Conservation (phyloP, 176 grass and related monocot genomes). For the Tillandsia leiboldiana region DNA sequence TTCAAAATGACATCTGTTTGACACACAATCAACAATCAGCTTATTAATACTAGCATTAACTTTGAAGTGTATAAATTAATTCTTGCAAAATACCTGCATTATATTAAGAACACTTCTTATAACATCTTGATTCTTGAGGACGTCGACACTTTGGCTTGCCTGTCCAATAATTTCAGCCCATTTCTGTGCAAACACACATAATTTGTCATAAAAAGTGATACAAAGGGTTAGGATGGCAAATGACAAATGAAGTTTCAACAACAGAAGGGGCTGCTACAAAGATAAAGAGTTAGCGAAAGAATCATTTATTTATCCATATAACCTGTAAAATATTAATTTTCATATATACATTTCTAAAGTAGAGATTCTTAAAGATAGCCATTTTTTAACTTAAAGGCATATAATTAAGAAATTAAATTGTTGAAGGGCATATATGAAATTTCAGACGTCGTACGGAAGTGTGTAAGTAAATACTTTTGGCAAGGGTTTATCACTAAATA, state of each 20-base stretch:
- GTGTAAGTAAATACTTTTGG: too few relatives aligned
- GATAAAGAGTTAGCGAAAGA: too few relatives aligned
- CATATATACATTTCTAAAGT: too few relatives aligned
- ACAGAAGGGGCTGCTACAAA: background rate
- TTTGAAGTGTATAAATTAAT: too few relatives aligned
- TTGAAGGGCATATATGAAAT: too few relatives aligned
- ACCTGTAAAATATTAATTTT: too few relatives aligned
- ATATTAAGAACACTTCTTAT: conserved; percentile 99
- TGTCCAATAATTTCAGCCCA: conserved; percentile 99
- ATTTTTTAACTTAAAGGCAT: too few relatives aligned
- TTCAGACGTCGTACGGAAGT: too few relatives aligned
- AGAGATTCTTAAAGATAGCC: too few relatives aligned
- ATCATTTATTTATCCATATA: too few relatives aligned
- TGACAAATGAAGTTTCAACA: conserved; percentile 9
- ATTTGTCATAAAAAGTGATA: conserved; percentile 21
- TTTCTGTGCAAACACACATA: conserved; percentile 53
- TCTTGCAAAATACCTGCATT: conserved; percentile 54
- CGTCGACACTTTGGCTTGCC: conserved; percentile 87
- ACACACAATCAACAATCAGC: background rate
- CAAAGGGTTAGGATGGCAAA: conserved; percentile 2
- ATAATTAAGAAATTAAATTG: too few relatives aligned
- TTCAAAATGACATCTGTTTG: background rate
- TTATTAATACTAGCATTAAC: background rate
- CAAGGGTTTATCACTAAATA: too few relatives aligned
- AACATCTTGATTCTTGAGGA: conserved; percentile 94